Percentiles rank a stretch among this genome's conserved stretches.
Evolutionary conservation across 2,329 filamentous ascomycete genomes (phyloP).

Genomic region (Magnaporthiopsis rhizophila): DNA sequence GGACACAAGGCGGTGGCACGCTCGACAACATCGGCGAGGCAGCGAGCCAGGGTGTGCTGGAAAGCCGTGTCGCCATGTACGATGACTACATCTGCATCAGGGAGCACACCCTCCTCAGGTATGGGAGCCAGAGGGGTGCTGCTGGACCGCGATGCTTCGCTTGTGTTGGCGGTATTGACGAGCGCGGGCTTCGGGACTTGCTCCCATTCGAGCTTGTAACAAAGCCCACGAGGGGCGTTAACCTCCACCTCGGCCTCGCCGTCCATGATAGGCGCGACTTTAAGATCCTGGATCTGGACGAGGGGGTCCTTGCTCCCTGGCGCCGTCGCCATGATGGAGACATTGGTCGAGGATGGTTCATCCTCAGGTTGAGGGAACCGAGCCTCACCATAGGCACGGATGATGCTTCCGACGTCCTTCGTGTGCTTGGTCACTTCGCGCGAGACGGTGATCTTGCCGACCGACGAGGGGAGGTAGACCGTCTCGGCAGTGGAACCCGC

Average conservation of each 20-base stretch:
- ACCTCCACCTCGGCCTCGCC: constrained; percentile 20
- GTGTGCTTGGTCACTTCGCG: constrained; percentile 18
- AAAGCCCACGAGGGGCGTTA: constrained; percentile 28
- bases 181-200: constrained; percentile 22
- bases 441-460: constrained; percentile 30
- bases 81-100: constrained; percentile 28
- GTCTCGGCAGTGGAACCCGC: constrained; percentile 21
- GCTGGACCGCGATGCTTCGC: constrained; percentile 2
- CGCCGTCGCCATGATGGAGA: constrained; percentile 25
- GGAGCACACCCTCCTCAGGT: constrained; percentile 11
- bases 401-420: constrained; percentile 20
- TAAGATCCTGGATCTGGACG: constrained; percentile 25
- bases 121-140: not conserved
- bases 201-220: constrained; percentile 39
- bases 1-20: constrained; percentile 25
- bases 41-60: constrained; percentile 25
- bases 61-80: constrained; percentile 27
- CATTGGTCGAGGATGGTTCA: constrained; percentile 25
- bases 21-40: constrained; percentile 25
- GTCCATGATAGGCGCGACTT: constrained; percentile 33
- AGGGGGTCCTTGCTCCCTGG: constrained; percentile 22
- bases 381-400: constrained; percentile 30
- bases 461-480: constrained; percentile 35
- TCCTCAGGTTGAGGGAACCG: constrained; percentile 20
- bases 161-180: not conserved